These are phyloP conservation scores for Apophysomyces elegans DNA, from an alignment of 371 early-diverging fungal species.

Conservation along the genomic window DNA sequence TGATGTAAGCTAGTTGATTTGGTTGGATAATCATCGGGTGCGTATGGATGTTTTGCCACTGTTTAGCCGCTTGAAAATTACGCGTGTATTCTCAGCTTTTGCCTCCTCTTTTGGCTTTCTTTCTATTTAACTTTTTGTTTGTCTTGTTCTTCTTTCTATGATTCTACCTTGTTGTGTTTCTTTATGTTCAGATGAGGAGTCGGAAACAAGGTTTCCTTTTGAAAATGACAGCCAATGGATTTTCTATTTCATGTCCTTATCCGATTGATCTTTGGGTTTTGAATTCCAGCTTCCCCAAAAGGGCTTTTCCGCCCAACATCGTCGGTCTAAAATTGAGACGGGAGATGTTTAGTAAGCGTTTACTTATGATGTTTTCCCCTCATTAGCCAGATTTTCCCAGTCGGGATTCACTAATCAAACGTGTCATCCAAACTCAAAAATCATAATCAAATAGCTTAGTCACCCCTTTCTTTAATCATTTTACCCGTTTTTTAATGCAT, in stretches of 20 bases:
- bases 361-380: too few species aligned
- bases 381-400: too few species aligned
- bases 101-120: not conserved
- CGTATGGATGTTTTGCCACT: not conserved
- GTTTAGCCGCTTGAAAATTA: not conserved
- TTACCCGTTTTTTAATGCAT: too few species aligned
- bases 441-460: not conserved
- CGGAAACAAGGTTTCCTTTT: too few species aligned
- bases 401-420: too few species aligned
- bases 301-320: not conserved
- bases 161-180: too few species aligned
- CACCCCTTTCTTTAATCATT: too few species aligned
- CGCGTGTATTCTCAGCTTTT: not conserved
- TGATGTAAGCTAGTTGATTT: constrained; percentile 5
- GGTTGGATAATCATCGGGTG: constrained; percentile 2
- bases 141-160: too few species aligned
- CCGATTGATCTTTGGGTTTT: constrained; percentile 11
- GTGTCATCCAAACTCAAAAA: not conserved
- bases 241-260: not conserved
- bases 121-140: not conserved
- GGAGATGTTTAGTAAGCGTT: not conserved
- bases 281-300: constrained; percentile 6
- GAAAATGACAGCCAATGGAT: too few species aligned
- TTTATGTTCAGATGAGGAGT: too few species aligned
- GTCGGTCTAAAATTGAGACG: not conserved